A percentile compares a stretch with the other conserved stretches of the same genome.
Evolutionary conservation across 2,329 filamentous ascomycete species (phyloP).

Genomic region (Alternaria triticimaculans): DNA sequence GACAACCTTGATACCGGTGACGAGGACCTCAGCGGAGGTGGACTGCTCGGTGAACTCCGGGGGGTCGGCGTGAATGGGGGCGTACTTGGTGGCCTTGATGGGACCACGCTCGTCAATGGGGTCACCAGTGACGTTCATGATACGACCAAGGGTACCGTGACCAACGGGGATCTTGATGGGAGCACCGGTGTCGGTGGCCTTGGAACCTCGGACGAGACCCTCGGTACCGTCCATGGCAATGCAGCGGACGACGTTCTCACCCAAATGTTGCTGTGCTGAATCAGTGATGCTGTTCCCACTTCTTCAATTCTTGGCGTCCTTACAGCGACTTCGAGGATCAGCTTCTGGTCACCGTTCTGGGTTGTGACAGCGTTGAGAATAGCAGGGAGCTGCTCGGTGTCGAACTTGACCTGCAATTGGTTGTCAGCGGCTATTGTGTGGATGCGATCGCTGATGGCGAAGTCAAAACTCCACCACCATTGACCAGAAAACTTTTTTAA

Average conservation of each 20-base stretch:
- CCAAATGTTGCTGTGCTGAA: slow-evolving; percentile 86
- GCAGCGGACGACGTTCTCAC: slow-evolving; percentile 97
- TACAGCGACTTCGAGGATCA: slow-evolving; percentile 97
- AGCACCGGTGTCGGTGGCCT: slow-evolving; percentile 84
- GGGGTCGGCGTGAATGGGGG: slow-evolving; percentile 93
- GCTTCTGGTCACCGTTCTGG: slow-evolving; percentile 89
- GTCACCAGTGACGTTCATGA: slow-evolving; percentile 99
- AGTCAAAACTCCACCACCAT: slow-evolving; percentile 15
- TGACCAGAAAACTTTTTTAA: slow-evolving; percentile 42
- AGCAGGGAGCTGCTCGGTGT: slow-evolving; percentile 86
- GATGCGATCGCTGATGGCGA: slow-evolving; percentile 43
- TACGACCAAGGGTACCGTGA: slow-evolving; percentile 91
- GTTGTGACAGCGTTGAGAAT: slow-evolving; percentile 98
- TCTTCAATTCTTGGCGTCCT: slow-evolving; percentile 48
- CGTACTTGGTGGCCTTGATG: slow-evolving; percentile 87
- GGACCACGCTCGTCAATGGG: slow-evolving; percentile 99
- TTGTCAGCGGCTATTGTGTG: slow-evolving; percentile 39
- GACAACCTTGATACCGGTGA: slow-evolving; percentile 99
- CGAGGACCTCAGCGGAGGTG: slow-evolving; percentile 92
- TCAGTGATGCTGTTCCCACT: slow-evolving; percentile 34
- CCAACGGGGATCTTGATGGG: slow-evolving; percentile 98
- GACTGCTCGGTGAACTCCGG: slow-evolving; percentile 95
- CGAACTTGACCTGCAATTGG: slow-evolving; percentile 87
- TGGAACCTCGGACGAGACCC: slow-evolving; percentile 94
- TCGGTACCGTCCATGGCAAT: slow-evolving; percentile 99